These are phyloP conservation scores for Acanthochlamys bracteata DNA, from an alignment of 106 monocot species.

Conservation along the genomic window DNA sequence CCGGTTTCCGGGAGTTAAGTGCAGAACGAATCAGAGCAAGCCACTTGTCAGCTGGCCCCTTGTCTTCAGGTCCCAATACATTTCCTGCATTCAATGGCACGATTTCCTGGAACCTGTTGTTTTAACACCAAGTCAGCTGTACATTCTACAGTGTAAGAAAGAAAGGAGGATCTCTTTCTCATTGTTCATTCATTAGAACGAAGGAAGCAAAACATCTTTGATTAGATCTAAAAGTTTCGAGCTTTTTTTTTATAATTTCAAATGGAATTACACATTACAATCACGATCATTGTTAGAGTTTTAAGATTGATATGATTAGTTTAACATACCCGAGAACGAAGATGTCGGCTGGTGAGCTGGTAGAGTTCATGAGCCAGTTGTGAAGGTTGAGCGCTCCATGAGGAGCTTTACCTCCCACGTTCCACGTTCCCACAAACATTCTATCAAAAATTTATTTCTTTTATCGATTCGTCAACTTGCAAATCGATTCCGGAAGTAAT, in stretches of 20 bases:
- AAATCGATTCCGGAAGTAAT: not conserved
- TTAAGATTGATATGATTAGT: not conserved
- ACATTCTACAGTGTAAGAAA: no score
- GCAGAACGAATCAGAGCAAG: slow-evolving; percentile 44
- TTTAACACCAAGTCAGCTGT: no score
- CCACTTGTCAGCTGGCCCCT: slow-evolving; percentile 52
- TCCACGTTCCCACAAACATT: slow-evolving; percentile 94
- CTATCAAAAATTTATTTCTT: slow-evolving; percentile 11
- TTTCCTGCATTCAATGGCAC: slow-evolving; percentile 74
- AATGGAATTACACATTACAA: no score
- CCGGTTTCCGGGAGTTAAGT: slow-evolving; percentile 14
- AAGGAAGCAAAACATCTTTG: no score
- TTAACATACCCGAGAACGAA: slow-evolving; percentile 59
- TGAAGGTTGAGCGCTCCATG: slow-evolving; percentile 41
- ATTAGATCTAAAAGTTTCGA: no score
- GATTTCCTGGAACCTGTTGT: slow-evolving; percentile 71
- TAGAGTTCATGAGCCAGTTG: slow-evolving; percentile 45
- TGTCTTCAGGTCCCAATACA: slow-evolving; percentile 57
- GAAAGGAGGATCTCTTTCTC: not conserved
- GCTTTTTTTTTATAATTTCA: no score
- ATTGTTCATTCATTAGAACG: not conserved
- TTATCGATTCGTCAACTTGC: not conserved
- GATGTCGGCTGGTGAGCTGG: slow-evolving; percentile 43
- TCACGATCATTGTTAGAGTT: not conserved
- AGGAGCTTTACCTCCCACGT: slow-evolving; percentile 76